Percentiles rank a stretch among this genome's conserved stretches.
Conservation (phyloP, 495 filamentous ascomycete genomes). For the Talaromyces adpressus region DNA sequence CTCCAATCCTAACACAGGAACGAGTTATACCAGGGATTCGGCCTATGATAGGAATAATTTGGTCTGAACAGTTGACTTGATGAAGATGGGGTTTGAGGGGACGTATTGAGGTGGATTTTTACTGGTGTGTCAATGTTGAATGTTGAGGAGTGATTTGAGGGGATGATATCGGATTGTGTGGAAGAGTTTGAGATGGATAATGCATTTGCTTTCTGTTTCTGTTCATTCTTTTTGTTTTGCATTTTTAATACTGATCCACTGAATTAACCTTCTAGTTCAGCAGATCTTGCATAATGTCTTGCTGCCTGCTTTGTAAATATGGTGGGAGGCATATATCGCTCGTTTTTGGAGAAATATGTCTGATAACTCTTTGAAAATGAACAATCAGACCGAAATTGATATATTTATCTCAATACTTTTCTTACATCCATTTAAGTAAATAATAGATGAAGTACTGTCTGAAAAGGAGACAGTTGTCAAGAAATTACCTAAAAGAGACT, state of each 20-base stretch:
- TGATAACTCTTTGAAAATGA: neutral
- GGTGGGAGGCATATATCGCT: neutral
- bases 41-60: conserved; percentile 6
- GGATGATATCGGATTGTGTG: neutral
- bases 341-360: neutral
- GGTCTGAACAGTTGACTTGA: neutral
- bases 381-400: neutral
- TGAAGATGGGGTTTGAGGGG: conserved; percentile 5
- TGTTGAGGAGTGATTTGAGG: neutral
- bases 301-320: neutral
- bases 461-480: neutral
- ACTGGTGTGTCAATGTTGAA: too few species aligned
- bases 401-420: neutral
- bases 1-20: conserved; percentile 32
- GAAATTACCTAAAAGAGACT: neutral
- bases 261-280: neutral
- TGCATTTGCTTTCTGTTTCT: neutral
- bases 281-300: neutral
- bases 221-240: neutral
- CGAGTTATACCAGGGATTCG: conserved; percentile 13
- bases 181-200: neutral
- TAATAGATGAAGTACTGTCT: neutral
- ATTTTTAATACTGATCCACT: neutral
- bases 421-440: neutral
- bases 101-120: neutral